These are phyloP conservation scores for Aspergillus sp. DNA, from an alignment of 2,329 filamentous ascomycete genomes.

Conservation along the genomic window DNA sequence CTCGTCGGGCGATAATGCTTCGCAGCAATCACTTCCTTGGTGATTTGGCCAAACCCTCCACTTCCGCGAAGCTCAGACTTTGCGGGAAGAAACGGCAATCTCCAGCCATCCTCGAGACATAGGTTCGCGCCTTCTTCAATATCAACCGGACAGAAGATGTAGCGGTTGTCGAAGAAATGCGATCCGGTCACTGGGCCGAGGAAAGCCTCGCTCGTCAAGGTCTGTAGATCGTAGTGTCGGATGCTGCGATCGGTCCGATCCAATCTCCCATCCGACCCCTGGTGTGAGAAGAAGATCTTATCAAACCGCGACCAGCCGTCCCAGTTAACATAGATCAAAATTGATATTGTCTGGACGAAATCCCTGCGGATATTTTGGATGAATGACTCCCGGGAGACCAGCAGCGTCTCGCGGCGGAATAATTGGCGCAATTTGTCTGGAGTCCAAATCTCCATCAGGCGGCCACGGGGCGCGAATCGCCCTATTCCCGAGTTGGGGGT, in stretches of 20 bases:
- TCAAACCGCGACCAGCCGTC: conserved; percentile 10
- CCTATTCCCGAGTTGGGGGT: not conserved
- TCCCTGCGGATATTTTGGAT: not conserved
- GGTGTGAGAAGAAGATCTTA: conserved; percentile 9
- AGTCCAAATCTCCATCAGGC: conserved; percentile 11
- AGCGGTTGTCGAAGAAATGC: not conserved
- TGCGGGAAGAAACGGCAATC: conserved; percentile 7
- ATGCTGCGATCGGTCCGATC: conserved; percentile 7
- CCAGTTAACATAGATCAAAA: conserved; percentile 12
- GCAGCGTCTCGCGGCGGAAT: not conserved
- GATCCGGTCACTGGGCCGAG: conserved; percentile 1
- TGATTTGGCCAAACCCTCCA: conserved; percentile 10
- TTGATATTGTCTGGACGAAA: conserved; percentile 12
- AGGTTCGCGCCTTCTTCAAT: conserved; percentile 6
- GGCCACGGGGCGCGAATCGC: conserved; percentile 7
- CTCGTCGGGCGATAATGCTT: not conserved
- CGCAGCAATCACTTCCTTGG: conserved; percentile 6
- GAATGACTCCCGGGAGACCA: not conserved
- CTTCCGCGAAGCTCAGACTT: not conserved
- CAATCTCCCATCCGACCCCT: not conserved
- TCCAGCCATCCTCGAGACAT: conserved; percentile 4
- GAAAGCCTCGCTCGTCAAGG: conserved; percentile 2
- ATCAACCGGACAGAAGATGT: conserved; percentile 11
- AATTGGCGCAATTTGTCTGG: conserved; percentile 6
- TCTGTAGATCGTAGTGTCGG: not conserved